Evolutionary conservation across 352 stramenopile genomes (phyloP).

Genomic region (Ophiocytium majus): DNA sequence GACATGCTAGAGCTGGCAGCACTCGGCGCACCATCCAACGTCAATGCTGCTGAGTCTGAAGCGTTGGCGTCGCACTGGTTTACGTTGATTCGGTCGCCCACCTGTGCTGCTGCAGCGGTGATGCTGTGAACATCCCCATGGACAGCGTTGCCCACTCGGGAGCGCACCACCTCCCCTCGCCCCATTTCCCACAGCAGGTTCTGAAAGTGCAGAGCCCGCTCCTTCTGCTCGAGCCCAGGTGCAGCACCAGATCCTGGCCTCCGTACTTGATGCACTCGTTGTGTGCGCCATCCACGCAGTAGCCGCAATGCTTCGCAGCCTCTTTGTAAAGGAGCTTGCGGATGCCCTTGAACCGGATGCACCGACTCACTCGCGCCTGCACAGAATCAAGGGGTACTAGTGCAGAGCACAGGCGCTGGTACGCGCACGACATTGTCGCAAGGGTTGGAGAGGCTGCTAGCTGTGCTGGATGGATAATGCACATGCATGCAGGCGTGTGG

Average conservation of each 20-base stretch:
- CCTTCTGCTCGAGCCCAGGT: not conserved
- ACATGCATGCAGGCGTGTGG: no score
- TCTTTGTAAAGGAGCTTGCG: not conserved
- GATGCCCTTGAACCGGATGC: slow-evolving; percentile 3
- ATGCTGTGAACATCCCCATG: not conserved
- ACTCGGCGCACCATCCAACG: not conserved
- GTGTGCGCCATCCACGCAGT: slow-evolving; percentile 3
- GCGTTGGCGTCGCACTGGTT: slow-evolving; percentile 1
- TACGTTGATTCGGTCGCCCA: not conserved
- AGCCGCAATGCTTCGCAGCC: not conserved
- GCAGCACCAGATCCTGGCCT: not conserved
- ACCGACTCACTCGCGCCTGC: not conserved
- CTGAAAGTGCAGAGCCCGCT: not conserved
- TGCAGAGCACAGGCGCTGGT: no score
- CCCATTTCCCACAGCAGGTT: not conserved
- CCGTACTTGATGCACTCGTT: slow-evolving; percentile 1
- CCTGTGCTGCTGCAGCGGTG: not conserved
- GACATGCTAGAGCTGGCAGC: not conserved
- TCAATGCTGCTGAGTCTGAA: not conserved
- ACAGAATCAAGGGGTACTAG: no score
- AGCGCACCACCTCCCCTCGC: not conserved
- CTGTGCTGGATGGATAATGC: no score
- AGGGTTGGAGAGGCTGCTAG: no score
- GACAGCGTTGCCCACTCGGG: not conserved
- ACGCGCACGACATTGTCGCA: no score